phyloP scores from a whole-genome alignment of 306 rosid genomes.

The Quercus engelmannii region DNA sequence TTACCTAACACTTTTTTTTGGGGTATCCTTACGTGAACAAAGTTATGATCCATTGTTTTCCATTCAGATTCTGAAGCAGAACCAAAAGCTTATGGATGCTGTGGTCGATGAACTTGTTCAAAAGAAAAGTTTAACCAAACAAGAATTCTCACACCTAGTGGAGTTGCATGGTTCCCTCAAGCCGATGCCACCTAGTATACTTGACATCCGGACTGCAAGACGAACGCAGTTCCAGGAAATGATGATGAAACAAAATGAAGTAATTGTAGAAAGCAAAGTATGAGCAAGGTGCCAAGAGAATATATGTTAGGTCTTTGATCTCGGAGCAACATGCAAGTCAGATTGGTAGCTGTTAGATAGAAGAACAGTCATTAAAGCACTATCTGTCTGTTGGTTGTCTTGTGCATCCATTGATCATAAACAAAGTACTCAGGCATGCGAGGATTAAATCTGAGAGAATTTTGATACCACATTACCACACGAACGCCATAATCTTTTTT shows the following conservation, averaged over 20 bases:
- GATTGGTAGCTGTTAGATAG: background rate
- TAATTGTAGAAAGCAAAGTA: constrained; percentile 28
- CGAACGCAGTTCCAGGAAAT: constrained; percentile 47
- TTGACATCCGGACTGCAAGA: constrained; percentile 66
- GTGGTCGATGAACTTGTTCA: constrained; percentile 67
- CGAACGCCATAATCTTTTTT: background rate
- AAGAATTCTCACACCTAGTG: constrained; percentile 61
- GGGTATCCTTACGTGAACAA: background rate
- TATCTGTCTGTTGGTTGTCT: background rate
- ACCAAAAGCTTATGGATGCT: constrained; percentile 70
- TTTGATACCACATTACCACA: background rate
- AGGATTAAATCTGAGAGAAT: background rate
- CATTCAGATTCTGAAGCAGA: constrained; percentile 68
- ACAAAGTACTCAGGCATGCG: background rate
- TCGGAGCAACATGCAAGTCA: background rate
- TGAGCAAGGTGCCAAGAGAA: constrained; percentile 7
- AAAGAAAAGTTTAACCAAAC: constrained; percentile 83
- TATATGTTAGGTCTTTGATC: background rate
- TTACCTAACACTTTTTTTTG: background rate
- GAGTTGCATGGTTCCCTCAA: constrained; percentile 63
- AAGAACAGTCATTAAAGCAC: background rate
- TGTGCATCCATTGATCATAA: background rate
- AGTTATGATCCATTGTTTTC: constrained; percentile 16
- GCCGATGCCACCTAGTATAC: constrained; percentile 60
- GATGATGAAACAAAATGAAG: constrained; percentile 30